Evolutionary conservation across 2,329 filamentous ascomycete genomes (phyloP).

Genomic region (Exophiala lecanii-corni): DNA sequence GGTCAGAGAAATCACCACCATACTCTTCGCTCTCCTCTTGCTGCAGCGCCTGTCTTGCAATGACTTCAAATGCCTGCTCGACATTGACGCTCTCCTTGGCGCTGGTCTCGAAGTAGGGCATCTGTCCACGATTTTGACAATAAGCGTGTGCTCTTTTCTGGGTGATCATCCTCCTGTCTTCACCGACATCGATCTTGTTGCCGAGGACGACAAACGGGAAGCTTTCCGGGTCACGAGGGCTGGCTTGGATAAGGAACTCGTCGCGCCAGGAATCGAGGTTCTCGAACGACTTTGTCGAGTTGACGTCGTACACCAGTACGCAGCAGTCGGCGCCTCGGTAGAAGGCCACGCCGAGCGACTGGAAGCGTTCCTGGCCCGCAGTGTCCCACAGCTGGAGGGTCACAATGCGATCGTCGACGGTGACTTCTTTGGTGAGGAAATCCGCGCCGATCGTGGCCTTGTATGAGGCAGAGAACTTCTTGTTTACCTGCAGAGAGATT

Average conservation of each 20-base stretch:
- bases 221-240: constrained; percentile 90
- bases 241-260: constrained; percentile 96
- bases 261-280: constrained; percentile 97
- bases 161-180: constrained; percentile 94
- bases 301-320: constrained; percentile 96
- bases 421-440: constrained; percentile 95
- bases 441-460: constrained; percentile 99
- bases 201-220: constrained; percentile 98
- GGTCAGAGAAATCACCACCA: constrained; percentile 93
- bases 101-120: constrained; percentile 98
- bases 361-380: constrained; percentile 93
- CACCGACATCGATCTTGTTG: constrained; percentile 98
- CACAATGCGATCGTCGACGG: constrained; percentile 93
- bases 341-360: constrained; percentile 94
- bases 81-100: constrained; percentile 99
- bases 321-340: constrained; percentile 98
- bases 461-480: constrained; percentile 99
- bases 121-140: constrained; percentile 94
- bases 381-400: constrained; percentile 99
- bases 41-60: constrained; percentile 88
- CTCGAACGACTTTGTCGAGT: constrained; percentile 98
- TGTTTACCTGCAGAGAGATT: constrained; percentile 99
- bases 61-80: constrained; percentile 85
- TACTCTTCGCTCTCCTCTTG: constrained; percentile 99
- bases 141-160: constrained; percentile 96